Percentiles rank a stretch among this genome's conserved stretches.
Conservation (phyloP, 305 asterid species). For the Rubia tinctorum region DNA sequence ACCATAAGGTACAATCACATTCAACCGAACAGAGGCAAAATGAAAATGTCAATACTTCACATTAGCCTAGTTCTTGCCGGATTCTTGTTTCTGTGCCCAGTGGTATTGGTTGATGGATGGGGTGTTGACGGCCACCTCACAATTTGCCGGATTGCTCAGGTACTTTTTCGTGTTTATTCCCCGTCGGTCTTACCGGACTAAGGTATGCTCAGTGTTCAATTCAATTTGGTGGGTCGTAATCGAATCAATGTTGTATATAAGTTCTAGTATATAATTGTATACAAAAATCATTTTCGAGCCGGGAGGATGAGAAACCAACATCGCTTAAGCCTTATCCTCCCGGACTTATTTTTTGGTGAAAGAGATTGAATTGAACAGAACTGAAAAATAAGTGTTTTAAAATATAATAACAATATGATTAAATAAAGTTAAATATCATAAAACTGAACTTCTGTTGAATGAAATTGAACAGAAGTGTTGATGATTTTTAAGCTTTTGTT, state of each 20-base stretch:
- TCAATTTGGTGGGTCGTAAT: not conserved
- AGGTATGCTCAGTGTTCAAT: too few species aligned
- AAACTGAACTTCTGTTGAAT: too few species aligned
- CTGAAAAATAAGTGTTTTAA: too few species aligned
- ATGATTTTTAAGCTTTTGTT: not conserved
- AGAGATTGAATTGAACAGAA: too few species aligned
- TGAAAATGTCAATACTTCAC: not conserved
- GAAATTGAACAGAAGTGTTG: too few species aligned
- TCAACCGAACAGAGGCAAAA: not conserved
- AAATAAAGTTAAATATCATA: too few species aligned
- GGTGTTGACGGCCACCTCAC: slow-evolving; percentile 77
- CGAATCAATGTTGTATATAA: too few species aligned
- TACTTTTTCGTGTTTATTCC: slow-evolving; percentile 11
- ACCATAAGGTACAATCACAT: not conserved
- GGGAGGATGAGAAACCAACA: not conserved
- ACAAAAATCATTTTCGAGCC: too few species aligned
- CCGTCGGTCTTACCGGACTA: not conserved
- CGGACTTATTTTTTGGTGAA: too few species aligned
- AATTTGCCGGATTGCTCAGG: slow-evolving; percentile 75
- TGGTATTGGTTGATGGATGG: slow-evolving; percentile 49
- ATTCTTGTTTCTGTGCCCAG: slow-evolving; percentile 33
- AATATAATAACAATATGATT: too few species aligned
- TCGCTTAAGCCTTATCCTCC: too few species aligned
- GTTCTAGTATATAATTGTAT: too few species aligned
- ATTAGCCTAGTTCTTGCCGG: slow-evolving; percentile 20